Percentiles rank a stretch among this genome's conserved stretches.
These are phyloP conservation scores for Epichloe hybrida DNA, from an alignment of 2,329 filamentous ascomycete genomes.

Conservation along the genomic window DNA sequence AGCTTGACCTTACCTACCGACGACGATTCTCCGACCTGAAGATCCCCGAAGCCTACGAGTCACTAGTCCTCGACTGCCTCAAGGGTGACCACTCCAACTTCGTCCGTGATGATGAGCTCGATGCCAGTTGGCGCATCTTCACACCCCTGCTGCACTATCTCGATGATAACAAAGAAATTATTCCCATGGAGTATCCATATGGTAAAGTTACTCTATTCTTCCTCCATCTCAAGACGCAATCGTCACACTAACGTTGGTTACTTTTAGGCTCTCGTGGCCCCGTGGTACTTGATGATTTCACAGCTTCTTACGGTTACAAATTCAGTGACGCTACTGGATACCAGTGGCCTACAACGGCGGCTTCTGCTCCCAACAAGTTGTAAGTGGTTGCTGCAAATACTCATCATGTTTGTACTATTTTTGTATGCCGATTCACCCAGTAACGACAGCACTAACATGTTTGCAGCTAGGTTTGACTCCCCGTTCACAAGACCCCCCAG, in stretches of 20 bases:
- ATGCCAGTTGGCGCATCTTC: conserved; percentile 97
- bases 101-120: conserved; percentile 89
- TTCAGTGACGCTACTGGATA: conserved; percentile 95
- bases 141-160: conserved; percentile 95
- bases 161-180: conserved; percentile 98
- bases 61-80: conserved; percentile 87
- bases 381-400: conserved; percentile 33
- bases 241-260: background rate
- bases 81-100: conserved; percentile 99
- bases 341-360: conserved; percentile 78
- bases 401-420: conserved; percentile 7
- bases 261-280: conserved; percentile 80
- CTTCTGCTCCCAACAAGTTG: conserved; percentile 58
- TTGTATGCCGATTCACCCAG: background rate
- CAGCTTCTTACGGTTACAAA: conserved; percentile 94
- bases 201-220: conserved; percentile 43
- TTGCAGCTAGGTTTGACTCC: background rate
- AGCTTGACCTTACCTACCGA: conserved; percentile 95
- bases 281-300: conserved; percentile 94
- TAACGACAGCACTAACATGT: background rate
- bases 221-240: background rate
- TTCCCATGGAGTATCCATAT: conserved; percentile 99
- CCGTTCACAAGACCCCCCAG: background rate
- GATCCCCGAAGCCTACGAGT: conserved; percentile 98
- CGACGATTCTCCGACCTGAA: conserved; percentile 98